Evolutionary conservation across 768 basidiomycete species (phyloP).

Genomic region (Mycena vulgaris): DNA sequence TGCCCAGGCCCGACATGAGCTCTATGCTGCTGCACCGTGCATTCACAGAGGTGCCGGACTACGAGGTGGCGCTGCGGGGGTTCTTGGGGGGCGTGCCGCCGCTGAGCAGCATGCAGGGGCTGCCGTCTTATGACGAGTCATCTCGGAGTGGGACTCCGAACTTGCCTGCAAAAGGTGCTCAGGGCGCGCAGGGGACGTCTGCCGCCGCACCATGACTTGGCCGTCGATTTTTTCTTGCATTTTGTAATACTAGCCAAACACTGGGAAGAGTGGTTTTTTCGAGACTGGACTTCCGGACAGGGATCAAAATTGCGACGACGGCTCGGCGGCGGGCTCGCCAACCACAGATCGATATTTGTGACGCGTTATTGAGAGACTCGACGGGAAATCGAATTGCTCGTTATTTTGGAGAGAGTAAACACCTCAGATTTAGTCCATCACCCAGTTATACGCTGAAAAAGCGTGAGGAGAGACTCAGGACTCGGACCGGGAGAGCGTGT

Average conservation of each 20-base stretch:
- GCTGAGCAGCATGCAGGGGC: slow-evolving; percentile 77
- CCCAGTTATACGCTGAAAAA: too few species aligned
- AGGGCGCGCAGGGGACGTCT: neutral
- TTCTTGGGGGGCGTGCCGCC: slow-evolving; percentile 95
- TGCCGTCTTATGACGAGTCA: slow-evolving; percentile 92
- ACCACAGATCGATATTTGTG: too few species aligned
- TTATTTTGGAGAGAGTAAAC: too few species aligned
- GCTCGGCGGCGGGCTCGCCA: too few species aligned
- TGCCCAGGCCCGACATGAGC: slow-evolving; percentile 14
- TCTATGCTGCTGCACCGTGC: slow-evolving; percentile 69
- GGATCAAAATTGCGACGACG: too few species aligned
- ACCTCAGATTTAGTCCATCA: too few species aligned
- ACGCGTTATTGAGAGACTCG: too few species aligned
- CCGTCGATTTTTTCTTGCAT: neutral
- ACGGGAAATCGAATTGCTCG: too few species aligned
- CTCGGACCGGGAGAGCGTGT: too few species aligned
- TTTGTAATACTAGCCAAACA: neutral
- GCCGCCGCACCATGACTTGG: neutral
- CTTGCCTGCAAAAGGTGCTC: slow-evolving; percentile 1
- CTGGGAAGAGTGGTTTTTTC: too few species aligned
- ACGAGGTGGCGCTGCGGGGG: slow-evolving; percentile 86
- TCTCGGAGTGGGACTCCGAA: slow-evolving; percentile 32
- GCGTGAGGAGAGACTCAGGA: too few species aligned
- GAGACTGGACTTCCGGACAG: too few species aligned
- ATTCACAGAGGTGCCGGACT: slow-evolving; percentile 88